A percentile compares a stretch with the other conserved stretches of the same genome.
phyloP scores from a whole-genome alignment of 202 grass and related monocot genomes.

The Carex arenaria region DNA sequence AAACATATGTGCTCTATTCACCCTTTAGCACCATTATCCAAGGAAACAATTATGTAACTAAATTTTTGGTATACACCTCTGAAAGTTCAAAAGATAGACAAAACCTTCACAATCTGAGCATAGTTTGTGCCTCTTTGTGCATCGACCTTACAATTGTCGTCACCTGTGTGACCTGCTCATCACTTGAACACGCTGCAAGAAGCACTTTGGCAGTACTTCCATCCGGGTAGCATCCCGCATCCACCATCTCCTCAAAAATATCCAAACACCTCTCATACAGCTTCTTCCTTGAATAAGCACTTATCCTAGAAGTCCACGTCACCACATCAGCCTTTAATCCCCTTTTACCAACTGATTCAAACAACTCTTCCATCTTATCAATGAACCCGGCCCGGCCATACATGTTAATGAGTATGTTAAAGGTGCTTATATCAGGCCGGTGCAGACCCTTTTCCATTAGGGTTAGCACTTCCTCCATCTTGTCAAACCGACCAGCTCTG shows the following conservation, averaged over 20 bases:
- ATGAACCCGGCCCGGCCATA: constrained; percentile 67
- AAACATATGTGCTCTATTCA: background rate
- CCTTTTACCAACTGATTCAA: constrained; percentile 21
- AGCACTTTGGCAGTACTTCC: constrained; percentile 82
- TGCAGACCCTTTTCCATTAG: constrained; percentile 49
- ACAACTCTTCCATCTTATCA: constrained; percentile 73
- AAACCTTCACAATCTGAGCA: constrained; percentile 37
- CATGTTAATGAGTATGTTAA: constrained; percentile 75
- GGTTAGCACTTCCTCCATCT: constrained; percentile 71
- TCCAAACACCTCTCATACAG: constrained; percentile 60
- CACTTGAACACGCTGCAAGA: constrained; percentile 61
- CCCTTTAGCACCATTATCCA: background rate
- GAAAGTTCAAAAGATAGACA: background rate
- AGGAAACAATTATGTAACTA: background rate
- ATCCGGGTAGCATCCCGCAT: constrained; percentile 81
- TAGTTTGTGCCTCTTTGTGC: constrained; percentile 61
- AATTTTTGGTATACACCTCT: background rate
- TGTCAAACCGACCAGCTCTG: constrained; percentile 50
- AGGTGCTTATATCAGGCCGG: constrained; percentile 46
- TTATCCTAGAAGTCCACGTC: constrained; percentile 71
- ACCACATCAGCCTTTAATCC: constrained; percentile 70
- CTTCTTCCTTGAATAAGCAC: constrained; percentile 72
- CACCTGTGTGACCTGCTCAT: constrained; percentile 70
- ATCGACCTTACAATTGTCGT: constrained; percentile 70
- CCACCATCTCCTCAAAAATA: constrained; percentile 91